phyloP scores from a whole-genome alignment of 2,329 filamentous ascomycete genomes.

The Aspergillus hiratsukae region DNA sequence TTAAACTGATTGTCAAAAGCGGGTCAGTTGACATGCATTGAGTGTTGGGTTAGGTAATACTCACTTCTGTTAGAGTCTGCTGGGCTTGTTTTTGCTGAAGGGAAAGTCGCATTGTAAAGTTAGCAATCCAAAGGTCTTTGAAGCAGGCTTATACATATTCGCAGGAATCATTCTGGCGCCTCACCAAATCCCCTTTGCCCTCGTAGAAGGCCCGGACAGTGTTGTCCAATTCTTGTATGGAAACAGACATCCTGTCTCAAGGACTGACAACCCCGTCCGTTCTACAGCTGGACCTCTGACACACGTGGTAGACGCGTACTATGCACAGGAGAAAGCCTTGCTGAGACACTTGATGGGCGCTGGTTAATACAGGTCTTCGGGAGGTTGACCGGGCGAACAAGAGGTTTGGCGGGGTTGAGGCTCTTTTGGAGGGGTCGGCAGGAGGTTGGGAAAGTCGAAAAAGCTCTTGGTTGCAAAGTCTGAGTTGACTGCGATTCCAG shows the following conservation, averaged over 20 bases:
- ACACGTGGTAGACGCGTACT: background rate
- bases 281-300: slow-evolving; percentile 13
- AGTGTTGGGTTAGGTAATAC: slow-evolving; percentile 19
- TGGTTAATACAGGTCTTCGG: slow-evolving; percentile 1
- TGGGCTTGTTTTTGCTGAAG: slow-evolving; percentile 91
- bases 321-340: background rate
- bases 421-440: slow-evolving; percentile 22
- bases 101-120: background rate
- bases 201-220: slow-evolving; percentile 97
- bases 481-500: slow-evolving; percentile 7
- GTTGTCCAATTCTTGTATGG: slow-evolving; percentile 92
- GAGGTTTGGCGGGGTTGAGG: slow-evolving; percentile 26
- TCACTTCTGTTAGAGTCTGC: slow-evolving; percentile 85
- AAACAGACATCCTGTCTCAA: slow-evolving; percentile 54
- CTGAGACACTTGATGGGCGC: background rate
- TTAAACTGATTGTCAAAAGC: slow-evolving; percentile 67
- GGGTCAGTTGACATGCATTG: slow-evolving; percentile 7
- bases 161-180: slow-evolving; percentile 27
- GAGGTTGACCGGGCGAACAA: slow-evolving; percentile 10
- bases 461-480: slow-evolving; percentile 11
- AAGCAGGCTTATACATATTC: background rate
- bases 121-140: background rate
- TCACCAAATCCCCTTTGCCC: slow-evolving; percentile 86
- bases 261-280: slow-evolving; percentile 27
- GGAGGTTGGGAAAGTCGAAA: slow-evolving; percentile 5